These are phyloP conservation scores for Alternaria incomplexa DNA, from an alignment of 2,329 filamentous ascomycete genomes.

Conservation along the genomic window DNA sequence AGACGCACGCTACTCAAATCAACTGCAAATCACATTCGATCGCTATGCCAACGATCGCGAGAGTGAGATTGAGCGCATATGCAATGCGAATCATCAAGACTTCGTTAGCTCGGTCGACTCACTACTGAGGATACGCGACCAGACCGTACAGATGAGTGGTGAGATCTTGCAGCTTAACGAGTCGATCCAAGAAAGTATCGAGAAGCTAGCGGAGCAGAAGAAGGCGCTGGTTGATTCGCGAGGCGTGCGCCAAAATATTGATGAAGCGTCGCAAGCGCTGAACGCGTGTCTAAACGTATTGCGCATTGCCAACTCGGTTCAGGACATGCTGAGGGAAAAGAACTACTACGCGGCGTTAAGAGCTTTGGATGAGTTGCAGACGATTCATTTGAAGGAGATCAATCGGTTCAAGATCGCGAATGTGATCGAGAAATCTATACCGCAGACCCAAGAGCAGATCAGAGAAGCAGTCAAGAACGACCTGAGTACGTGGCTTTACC, in stretches of 20 bases:
- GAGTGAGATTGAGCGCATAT: conserved; percentile 89
- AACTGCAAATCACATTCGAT: conserved; percentile 77
- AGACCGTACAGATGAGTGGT: conserved; percentile 83
- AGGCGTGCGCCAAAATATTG: conserved; percentile 91
- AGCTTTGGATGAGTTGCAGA: conserved; percentile 92
- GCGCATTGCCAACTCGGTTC: conserved; percentile 89
- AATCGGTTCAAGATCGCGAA: conserved; percentile 94
- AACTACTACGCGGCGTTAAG: conserved; percentile 95
- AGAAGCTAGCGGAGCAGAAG: conserved; percentile 93
- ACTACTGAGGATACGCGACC: conserved; percentile 88
- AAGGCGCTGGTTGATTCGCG: conserved; percentile 91
- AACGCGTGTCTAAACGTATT: conserved; percentile 92
- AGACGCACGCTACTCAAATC: conserved; percentile 80
- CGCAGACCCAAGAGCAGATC: conserved; percentile 88
- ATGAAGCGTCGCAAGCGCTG: conserved; percentile 86
- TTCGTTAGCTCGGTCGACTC: conserved; percentile 94
- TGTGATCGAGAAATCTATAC: conserved; percentile 94
- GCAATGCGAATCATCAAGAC: conserved; percentile 94
- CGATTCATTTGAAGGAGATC: conserved; percentile 92
- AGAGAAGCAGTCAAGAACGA: conserved; percentile 97
- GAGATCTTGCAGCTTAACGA: conserved; percentile 94
- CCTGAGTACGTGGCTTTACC: conserved; percentile 94
- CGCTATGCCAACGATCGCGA: conserved; percentile 88
- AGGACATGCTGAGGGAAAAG: conserved; percentile 89
- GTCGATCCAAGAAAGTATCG: conserved; percentile 92